Evolutionary conservation across 2,329 filamentous ascomycete species (phyloP).

Genomic region (Aphanocladium album): DNA sequence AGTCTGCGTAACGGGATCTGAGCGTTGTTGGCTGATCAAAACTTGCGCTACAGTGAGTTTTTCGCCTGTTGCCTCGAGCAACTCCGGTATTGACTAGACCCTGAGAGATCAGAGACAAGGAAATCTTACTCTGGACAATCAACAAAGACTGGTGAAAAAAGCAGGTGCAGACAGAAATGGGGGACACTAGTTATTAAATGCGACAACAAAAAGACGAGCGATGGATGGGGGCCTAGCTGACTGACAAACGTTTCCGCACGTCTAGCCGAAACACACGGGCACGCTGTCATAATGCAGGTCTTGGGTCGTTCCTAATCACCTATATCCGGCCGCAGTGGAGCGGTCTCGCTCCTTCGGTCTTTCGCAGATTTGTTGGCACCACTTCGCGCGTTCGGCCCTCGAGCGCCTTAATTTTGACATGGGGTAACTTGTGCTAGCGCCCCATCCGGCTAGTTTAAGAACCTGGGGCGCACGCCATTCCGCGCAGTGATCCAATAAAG

Average conservation of each 20-base stretch:
- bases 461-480: not conserved
- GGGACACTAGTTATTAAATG: slow-evolving; percentile 4
- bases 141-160: not conserved
- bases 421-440: not conserved
- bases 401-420: not conserved
- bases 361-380: not conserved
- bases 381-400: not conserved
- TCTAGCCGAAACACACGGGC: not conserved
- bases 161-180: not conserved
- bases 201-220: not conserved
- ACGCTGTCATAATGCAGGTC: too few relatives aligned
- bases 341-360: slow-evolving; percentile 6
- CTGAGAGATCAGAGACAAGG: not conserved
- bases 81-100: not conserved
- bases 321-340: slow-evolving; percentile 9
- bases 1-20: not conserved
- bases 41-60: not conserved
- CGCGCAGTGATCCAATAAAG: not conserved
- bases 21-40: too few relatives aligned
- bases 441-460: not conserved
- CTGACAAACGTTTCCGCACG: slow-evolving; percentile 1
- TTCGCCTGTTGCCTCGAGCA: not conserved
- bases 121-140: not conserved
- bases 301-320: not conserved
- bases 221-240: not conserved